A percentile compares a stretch with the other conserved stretches of the same genome.
Conservation (phyloP, 371 early-diverging fungal species). For the Lichtheimia ornata region DNA sequence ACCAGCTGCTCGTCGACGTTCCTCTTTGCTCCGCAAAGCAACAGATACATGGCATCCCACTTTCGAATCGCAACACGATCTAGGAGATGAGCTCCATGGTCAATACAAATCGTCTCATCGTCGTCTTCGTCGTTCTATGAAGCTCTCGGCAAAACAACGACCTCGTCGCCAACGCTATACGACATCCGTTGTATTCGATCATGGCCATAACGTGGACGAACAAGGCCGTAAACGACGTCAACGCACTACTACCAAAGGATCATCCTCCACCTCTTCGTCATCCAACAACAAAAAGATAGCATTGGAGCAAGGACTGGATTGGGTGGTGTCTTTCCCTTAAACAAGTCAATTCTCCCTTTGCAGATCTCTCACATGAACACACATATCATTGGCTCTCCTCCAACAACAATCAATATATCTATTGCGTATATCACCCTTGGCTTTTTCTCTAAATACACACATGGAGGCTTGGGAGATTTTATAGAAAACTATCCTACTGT, state of each 20-base stretch:
- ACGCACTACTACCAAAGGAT: neutral
- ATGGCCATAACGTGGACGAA: neutral
- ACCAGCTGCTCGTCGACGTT: no score
- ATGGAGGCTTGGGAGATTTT: neutral
- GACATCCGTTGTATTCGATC: neutral
- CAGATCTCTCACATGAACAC: neutral
- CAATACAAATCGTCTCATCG: neutral
- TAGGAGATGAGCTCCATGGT: constrained; percentile 1
- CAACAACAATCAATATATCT: neutral
- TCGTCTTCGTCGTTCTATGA: constrained; percentile 1
- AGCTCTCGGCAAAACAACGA: neutral
- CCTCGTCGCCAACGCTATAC: neutral
- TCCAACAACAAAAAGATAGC: constrained; percentile 1
- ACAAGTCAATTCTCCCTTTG: no score
- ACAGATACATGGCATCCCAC: no score
- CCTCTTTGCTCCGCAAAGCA: no score
- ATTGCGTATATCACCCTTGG: neutral
- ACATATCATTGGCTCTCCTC: neutral
- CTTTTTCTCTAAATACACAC: neutral
- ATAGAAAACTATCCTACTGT: neutral
- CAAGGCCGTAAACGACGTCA: neutral
- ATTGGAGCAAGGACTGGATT: neutral
- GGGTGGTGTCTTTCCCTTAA: neutral
- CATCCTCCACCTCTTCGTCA: neutral
- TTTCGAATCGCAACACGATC: no score